Conservation (phyloP, 345 rosid genomes). For the Excoecaria agallocha region DNA sequence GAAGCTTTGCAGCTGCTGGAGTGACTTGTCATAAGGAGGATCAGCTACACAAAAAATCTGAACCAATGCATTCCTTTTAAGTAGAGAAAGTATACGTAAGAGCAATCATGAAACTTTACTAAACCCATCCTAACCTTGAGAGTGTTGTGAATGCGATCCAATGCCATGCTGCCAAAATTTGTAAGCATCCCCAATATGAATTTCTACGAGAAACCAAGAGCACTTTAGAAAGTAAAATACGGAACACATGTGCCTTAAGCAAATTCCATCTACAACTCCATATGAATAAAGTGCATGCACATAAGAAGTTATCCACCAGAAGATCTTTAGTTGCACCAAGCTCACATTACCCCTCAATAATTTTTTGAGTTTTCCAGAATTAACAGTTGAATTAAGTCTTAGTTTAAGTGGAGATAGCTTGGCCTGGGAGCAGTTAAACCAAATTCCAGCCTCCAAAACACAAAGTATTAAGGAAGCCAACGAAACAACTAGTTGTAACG, state of each 20-base stretch:
- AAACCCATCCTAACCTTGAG: slow-evolving; percentile 58
- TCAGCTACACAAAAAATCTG: slow-evolving; percentile 96
- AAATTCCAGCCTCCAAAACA: neutral
- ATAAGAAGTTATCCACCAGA: neutral
- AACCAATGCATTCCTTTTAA: slow-evolving; percentile 12
- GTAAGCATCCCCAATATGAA: slow-evolving; percentile 96
- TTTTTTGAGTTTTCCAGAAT: neutral
- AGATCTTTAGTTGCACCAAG: neutral
- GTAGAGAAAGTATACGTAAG: neutral
- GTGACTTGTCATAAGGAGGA: slow-evolving; percentile 86
- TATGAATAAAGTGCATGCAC: neutral
- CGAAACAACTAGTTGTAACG: neutral
- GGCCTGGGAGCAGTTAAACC: neutral
- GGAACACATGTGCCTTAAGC: neutral
- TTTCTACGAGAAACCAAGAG: slow-evolving; percentile 52
- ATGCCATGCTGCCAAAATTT: slow-evolving; percentile 84
- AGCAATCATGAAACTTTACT: neutral
- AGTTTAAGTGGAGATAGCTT: neutral
- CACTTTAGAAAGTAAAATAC: slow-evolving; percentile 13
- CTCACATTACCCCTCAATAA: neutral
- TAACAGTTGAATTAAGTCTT: neutral
- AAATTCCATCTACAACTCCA: neutral
- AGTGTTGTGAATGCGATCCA: slow-evolving; percentile 85
- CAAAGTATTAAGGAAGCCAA: neutral
- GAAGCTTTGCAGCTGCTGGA: slow-evolving; percentile 92